Conservation (phyloP, 192 early-diverging fungal species). For the Entomortierella beljakovae region DNA sequence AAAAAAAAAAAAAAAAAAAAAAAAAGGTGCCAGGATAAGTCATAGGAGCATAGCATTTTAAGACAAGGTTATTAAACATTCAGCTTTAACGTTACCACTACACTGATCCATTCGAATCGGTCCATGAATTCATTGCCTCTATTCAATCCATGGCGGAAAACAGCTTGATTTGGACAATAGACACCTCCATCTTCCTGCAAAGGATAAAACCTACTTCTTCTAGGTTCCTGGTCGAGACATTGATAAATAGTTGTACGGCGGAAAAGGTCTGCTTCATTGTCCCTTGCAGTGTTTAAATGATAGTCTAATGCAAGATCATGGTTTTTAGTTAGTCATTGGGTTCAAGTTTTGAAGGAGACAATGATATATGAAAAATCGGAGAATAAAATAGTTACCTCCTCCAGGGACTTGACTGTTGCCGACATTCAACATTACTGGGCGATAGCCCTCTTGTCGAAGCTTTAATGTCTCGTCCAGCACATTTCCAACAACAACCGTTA, state of each 20-base stretch:
- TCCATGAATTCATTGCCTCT: constrained; percentile 52
- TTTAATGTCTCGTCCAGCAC: constrained; percentile 47
- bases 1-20: no score
- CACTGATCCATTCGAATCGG: constrained; percentile 55
- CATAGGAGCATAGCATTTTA: constrained; percentile 40
- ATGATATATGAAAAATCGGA: background rate
- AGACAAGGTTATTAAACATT: no score
- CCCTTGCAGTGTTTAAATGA: constrained; percentile 34
- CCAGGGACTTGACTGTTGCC: constrained; percentile 32
- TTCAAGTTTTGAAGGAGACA: background rate
- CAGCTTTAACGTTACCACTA: no score
- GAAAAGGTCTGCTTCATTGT: constrained; percentile 58
- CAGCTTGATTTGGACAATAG: constrained; percentile 57
- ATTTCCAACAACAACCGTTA: constrained; percentile 47
- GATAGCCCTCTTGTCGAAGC: constrained; percentile 45
- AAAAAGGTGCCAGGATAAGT: constrained; percentile 41
- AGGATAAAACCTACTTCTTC: constrained; percentile 52
- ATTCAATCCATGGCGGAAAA: constrained; percentile 49
- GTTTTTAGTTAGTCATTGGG: background rate
- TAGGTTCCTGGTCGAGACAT: constrained; percentile 55
- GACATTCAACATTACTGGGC: constrained; percentile 51
- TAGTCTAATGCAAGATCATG: constrained; percentile 20
- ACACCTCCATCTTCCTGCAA: constrained; percentile 46
- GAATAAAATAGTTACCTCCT: constrained; percentile 22
- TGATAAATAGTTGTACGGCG: constrained; percentile 57